Evolutionary conservation across 2,329 filamentous ascomycete species (phyloP), one percentile per base, ranked within the genome.

Genomic region (Xylariales sp.): DNA sequence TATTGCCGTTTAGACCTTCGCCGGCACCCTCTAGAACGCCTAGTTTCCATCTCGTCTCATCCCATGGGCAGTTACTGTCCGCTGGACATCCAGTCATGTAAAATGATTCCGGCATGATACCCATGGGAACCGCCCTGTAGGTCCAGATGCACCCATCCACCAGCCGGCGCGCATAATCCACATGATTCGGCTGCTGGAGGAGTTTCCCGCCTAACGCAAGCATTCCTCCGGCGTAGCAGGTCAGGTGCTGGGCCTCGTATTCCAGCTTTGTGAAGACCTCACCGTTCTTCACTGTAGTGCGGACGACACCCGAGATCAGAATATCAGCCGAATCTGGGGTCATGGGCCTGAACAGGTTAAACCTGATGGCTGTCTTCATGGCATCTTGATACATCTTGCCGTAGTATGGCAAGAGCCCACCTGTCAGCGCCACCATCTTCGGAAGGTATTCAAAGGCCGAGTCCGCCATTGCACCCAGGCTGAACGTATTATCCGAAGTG

Each of bases 261-360:
- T 59, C 56, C 4, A 62, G 46, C 15, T 42, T 25, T 3, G 60
- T 57, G n/a, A 29, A 60, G 12, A 60, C 51, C 12, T 67, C 32
- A 5, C 49, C 45, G 3, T 31, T 45, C 15, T 47, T 29, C n/a
- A 38, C 38, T 5, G 30, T 33, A 2, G 46, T 48, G 40, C 53
- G 53, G 11, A 54, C 45, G 17, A 48, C 66, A 1, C 80, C 78
- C 2, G 80, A 70, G 16, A 85, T 62, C 5, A 86, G 67, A 11
- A 85, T 71, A 45, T 85, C 72, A 5, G 73, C 66, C n/a, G 62
- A 57, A 8, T 66, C 64, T 0, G 74, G 74, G 10, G 74, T 68
- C 69, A 85, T 75, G 0, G 83, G 83, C 3, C 76, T 70, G 60
- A 76, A 86, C 45, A 87, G 71, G 20, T 85, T 66, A 45, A 78